Evolutionary conservation across 306 rosid species (phyloP).

Genomic region (Corylus avellana): DNA sequence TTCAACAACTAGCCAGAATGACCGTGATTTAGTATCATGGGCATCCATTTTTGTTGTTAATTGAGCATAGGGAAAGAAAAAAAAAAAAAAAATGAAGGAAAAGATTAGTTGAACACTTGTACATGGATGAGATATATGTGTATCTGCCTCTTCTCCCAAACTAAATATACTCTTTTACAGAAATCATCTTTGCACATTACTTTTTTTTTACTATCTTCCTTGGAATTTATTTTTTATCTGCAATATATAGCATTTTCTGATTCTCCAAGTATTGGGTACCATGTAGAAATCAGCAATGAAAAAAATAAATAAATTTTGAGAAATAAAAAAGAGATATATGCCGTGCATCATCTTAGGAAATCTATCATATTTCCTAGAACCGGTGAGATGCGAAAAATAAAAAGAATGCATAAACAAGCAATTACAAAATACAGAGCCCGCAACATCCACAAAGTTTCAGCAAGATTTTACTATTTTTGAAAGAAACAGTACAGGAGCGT

Average conservation of each 20-base stretch:
- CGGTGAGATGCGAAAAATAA: no score
- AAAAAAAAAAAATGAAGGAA: constrained; percentile 6
- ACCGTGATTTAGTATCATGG: background rate
- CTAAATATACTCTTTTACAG: background rate
- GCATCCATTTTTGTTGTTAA: background rate
- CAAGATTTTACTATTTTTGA: no score
- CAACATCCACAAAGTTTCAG: no score
- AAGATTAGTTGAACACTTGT: background rate
- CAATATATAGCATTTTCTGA: background rate
- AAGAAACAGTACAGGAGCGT: no score
- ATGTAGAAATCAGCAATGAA: background rate
- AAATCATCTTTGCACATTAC: background rate
- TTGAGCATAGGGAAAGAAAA: background rate
- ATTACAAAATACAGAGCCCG: no score
- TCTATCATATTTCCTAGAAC: no score
- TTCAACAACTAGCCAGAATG: constrained; percentile 10
- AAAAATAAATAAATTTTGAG: background rate
- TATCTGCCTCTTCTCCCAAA: background rate
- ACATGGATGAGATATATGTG: constrained; percentile 1
- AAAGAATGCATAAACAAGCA: no score
- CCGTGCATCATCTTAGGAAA: no score
- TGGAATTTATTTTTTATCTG: background rate
- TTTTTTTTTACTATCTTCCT: background rate
- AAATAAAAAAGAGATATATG: background rate
- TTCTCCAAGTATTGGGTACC: background rate